A percentile compares a stretch with the other conserved stretches of the same genome.
Conservation (phyloP, 768 basidiomycete species). For the Lactarius hengduanensis region DNA sequence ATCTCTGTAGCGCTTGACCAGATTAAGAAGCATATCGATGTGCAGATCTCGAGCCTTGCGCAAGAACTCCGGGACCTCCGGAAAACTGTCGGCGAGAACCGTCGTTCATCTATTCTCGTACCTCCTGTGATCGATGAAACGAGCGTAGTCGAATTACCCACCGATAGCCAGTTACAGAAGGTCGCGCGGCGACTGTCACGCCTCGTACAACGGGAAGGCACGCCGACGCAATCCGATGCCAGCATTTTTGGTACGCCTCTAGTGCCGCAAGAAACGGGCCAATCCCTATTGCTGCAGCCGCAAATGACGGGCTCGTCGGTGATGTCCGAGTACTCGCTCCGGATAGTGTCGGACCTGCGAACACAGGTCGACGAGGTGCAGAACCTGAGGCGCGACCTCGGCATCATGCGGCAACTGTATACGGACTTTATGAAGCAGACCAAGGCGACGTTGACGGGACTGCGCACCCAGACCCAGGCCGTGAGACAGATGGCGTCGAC, state of each 20-base stretch:
- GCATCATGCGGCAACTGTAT: constrained; percentile 92
- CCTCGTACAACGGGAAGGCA: constrained; percentile 48
- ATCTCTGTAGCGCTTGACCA: constrained; percentile 80
- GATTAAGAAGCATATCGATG: constrained; percentile 96
- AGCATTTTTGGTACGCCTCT: constrained; percentile 38
- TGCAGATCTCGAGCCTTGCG: constrained; percentile 79
- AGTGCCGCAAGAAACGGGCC: constrained; percentile 64
- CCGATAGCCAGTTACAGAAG: constrained; percentile 70
- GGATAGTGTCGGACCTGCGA: constrained; percentile 79
- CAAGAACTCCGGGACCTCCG: constrained; percentile 91
- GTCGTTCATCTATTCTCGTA: constrained; percentile 50
- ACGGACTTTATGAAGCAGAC: constrained; percentile 91
- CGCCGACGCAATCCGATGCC: constrained; percentile 33
- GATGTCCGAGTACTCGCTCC: constrained; percentile 66
- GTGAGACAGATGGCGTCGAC: constrained; percentile 84
- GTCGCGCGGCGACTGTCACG: constrained; percentile 74
- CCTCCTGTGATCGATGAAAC: constrained; percentile 57
- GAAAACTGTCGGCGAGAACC: constrained; percentile 53
- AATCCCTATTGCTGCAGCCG: constrained; percentile 53
- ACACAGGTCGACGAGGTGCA: constrained; percentile 95
- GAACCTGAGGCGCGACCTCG: constrained; percentile 88
- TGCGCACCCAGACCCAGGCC: constrained; percentile 81
- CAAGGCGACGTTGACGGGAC: constrained; percentile 73
- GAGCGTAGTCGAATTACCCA: constrained; percentile 57
- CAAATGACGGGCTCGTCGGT: constrained; percentile 77